Conservation (phyloP, 1,284 basidiomycete genomes). For the Marasmius sp. region DNA sequence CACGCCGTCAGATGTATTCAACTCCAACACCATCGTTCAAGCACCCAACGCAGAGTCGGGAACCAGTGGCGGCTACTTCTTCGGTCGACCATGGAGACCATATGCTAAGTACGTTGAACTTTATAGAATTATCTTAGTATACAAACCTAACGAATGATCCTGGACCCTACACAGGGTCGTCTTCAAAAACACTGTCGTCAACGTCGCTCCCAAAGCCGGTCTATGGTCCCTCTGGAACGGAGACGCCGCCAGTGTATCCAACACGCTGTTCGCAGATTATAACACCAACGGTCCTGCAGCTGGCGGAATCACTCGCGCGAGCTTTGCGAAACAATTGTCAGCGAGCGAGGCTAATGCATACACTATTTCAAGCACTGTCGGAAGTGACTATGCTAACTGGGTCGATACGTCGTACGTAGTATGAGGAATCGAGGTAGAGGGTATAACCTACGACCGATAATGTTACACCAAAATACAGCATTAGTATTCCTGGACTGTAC, state of each 20-base stretch:
- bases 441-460: no score
- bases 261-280: conserved; percentile 47
- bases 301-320: conserved; percentile 2
- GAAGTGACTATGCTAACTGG: conserved; percentile 8
- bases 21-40: conserved; percentile 46
- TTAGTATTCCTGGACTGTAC: no score
- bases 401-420: conserved; percentile 11
- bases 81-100: conserved; percentile 49
- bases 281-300: conserved; percentile 27
- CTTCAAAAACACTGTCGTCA: conserved; percentile 44
- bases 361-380: conserved; percentile 11
- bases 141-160: neutral
- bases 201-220: conserved; percentile 38
- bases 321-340: conserved; percentile 3
- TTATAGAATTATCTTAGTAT: neutral
- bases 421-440: neutral
- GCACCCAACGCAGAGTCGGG: conserved; percentile 41
- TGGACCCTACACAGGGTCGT: conserved; percentile 34
- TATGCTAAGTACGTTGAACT: conserved; percentile 26
- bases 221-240: conserved; percentile 48
- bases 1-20: conserved; percentile 40
- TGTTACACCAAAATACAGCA: no score
- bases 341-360: conserved; percentile 6
- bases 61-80: conserved; percentile 37
- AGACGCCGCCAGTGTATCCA: conserved; percentile 35